Evolutionary conservation across 2,329 filamentous ascomycete genomes (phyloP), one percentile per base, ranked within the genome.

Genomic region (Alternaria atra): DNA sequence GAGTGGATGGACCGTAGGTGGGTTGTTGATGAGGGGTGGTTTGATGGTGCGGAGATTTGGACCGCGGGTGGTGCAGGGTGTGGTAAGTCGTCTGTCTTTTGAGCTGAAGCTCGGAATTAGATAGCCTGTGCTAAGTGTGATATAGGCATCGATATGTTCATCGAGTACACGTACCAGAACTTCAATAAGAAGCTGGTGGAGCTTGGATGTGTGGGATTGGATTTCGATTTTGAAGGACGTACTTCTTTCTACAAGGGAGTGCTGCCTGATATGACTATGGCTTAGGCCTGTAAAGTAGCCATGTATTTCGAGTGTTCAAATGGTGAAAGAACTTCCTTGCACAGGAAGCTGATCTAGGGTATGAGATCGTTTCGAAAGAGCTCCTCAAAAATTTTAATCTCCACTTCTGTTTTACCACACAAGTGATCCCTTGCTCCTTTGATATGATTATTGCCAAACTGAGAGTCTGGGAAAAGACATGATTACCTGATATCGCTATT

Each of bases 1-100:
- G 73, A 81, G 58, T 81, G 80, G 80, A 37, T 73, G 32, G 75
- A 80, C 52, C 75, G 78, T 66, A 67, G 79, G 48, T 81, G 80
- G 79, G 77, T 81, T 1, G 65, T 78, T 42, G 77, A 77, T 1
- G 51, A 63, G 9, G 72, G 72, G 0, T 40, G 57, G 9, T 70
- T 72, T 56, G 68, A 73, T 20, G 71, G 69, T 4, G 75, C 76
- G 60, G 75, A 79, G 70, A 66, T 81, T 20, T 82, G 80, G 79
- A 81, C 78, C 1, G 60, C 70, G 0, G 80, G 79, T 2, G 79
- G 75, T 9, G 79, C 80, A 0, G 75, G 74, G 2, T 76, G 75
- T 60, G 78, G 79, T 79, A 44, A 65, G 70, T 67, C 46, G 15
- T 27, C 48, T 12, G 0, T 25, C 17, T 27, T 47, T 12, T 35